Evolutionary conservation across 257 asterid genomes (phyloP).

Genomic region (Lithospermum erythrorhizon): DNA sequence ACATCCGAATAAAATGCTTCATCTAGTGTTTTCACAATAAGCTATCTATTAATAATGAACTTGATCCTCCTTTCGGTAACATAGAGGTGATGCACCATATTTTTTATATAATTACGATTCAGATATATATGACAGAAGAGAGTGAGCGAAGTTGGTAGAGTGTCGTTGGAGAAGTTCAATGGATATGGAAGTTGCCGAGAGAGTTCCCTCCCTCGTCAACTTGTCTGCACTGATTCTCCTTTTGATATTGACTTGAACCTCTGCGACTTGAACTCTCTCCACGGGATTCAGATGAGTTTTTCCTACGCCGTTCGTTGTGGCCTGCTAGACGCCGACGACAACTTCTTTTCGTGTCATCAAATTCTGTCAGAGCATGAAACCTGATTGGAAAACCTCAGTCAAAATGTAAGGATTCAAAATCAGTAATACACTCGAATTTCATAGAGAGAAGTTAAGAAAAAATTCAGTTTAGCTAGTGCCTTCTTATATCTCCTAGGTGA

Average conservation of each 20-base stretch:
- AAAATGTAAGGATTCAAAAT: neutral
- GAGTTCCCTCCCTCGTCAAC: slow-evolving; percentile 11
- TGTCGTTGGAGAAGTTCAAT: neutral
- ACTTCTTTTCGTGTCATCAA: slow-evolving; percentile 44
- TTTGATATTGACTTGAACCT: slow-evolving; percentile 6
- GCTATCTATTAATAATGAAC: neutral
- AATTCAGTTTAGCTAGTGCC: neutral
- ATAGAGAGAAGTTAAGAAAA: too few species aligned
- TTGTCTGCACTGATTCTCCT: slow-evolving; percentile 16
- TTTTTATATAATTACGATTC: neutral
- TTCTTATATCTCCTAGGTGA: too few species aligned
- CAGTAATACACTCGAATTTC: neutral
- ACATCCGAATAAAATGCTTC: neutral
- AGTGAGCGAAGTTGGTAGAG: slow-evolving; percentile 28
- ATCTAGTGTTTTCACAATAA: neutral
- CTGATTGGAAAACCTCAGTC: slow-evolving; percentile 12
- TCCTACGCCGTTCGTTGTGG: slow-evolving; percentile 46
- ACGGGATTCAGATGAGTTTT: slow-evolving; percentile 23
- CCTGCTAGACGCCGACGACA: slow-evolving; percentile 48
- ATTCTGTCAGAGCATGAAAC: slow-evolving; percentile 43
- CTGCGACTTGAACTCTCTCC: slow-evolving; percentile 9
- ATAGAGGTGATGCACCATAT: neutral
- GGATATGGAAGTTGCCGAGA: neutral
- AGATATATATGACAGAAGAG: slow-evolving; percentile 45
- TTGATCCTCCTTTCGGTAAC: neutral